Evolutionary conservation across 805 yeast species (phyloP), one percentile per base, ranked within the genome.

Genomic region (Candida nemodendra): DNA sequence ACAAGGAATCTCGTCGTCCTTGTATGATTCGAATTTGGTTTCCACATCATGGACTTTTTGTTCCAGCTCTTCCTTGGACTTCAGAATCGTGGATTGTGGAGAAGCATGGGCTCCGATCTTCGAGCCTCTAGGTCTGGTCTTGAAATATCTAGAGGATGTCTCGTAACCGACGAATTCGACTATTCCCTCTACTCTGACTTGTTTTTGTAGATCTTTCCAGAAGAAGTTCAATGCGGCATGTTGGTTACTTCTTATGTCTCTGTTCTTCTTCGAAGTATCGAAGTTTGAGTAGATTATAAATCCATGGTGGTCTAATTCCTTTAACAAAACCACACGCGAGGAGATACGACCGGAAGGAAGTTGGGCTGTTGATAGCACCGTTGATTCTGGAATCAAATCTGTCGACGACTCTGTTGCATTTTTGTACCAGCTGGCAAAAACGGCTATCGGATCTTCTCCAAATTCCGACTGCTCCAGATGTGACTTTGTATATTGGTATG

Each of bases 31-130:
- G 45, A 86, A 87, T 57, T 78, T 71, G 38, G 72, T 64, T 39
- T 71, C 80, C 43, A 66, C 72, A 18, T 67, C 57, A 9, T 61
- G 56, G 35, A 78, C 78, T 12, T 71, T 52, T 0, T 57, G 53
- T 25, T 89, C 84, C 43, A 91, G 74, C 50, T 77, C 84, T 12
- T 75, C 75, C 46, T 96, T 71, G 18, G 34, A 18, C 11, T 57
- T 53, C 25, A 90, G 69, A 3, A 68, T 71, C 37, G 74, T 70
- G 23, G 90, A 78, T 68, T 93, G 99, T 4, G 95, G 95, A 19
- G 95, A 82, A 0, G 97, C 84, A 95, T 96, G 90, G 0, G 99
- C 99, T 21, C 99, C 98, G 44, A 93, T 79, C 57, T 84, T 81
- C 21, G 95, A 84, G 5, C 95, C 97, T 41, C 95, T 72, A 26